A percentile compares a stretch with the other conserved stretches of the same genome.
Conservation (phyloP, 2,329 filamentous ascomycete genomes). For the Aspergillus ustus region DNA sequence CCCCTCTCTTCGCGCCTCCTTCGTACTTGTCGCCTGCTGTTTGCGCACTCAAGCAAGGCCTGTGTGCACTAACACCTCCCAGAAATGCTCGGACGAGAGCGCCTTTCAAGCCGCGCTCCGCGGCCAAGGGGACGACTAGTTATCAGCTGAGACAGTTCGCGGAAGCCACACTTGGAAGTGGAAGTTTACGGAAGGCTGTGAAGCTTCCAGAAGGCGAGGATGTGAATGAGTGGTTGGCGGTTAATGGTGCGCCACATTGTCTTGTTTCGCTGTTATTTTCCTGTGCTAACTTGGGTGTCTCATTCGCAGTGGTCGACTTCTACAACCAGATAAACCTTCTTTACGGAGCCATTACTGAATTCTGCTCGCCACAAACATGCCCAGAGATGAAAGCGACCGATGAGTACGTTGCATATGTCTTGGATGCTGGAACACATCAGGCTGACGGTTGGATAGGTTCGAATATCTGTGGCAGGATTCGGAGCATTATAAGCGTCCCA, state of each 20-base stretch:
- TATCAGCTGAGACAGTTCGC: constrained; percentile 98
- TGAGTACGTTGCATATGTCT: constrained; percentile 65
- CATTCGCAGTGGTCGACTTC: constrained; percentile 85
- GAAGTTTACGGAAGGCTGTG: constrained; percentile 93
- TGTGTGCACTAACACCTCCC: constrained; percentile 46
- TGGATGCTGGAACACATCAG: not conserved
- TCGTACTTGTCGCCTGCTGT: constrained; percentile 43
- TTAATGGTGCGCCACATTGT: constrained; percentile 73
- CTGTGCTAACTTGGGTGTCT: not conserved
- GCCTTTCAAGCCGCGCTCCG: constrained; percentile 85
- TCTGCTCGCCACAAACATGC: constrained; percentile 95
- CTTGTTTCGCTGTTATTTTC: constrained; percentile 21
- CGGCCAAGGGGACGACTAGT: constrained; percentile 82
- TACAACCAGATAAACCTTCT: constrained; percentile 99
- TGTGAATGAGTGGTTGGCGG: constrained; percentile 95
- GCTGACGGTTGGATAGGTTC: constrained; percentile 63
- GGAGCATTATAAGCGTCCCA: constrained; percentile 91
- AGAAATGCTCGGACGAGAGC: constrained; percentile 87
- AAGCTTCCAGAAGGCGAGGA: constrained; percentile 97
- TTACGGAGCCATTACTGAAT: constrained; percentile 98
- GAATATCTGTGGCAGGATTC: constrained; percentile 99
- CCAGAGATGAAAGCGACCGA: constrained; percentile 99
- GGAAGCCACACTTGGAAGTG: constrained; percentile 92
- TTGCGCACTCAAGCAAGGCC: constrained; percentile 43
- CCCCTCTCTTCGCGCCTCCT: constrained; percentile 35